Evolutionary conservation across 371 early-diverging fungal genomes (phyloP).

Genomic region (Mucor mucedo): DNA sequence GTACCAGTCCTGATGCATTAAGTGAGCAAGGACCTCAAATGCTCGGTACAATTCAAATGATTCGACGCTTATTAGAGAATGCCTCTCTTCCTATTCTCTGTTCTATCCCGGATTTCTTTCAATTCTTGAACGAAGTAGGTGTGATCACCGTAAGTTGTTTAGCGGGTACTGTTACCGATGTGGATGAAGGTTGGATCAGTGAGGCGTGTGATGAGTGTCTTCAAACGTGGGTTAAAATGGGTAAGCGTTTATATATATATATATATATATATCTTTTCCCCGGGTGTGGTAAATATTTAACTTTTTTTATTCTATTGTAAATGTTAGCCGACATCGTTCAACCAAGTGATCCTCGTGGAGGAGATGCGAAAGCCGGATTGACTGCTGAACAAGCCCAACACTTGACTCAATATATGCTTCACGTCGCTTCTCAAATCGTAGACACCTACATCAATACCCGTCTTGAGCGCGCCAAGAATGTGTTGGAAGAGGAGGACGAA

Average conservation of each 20-base stretch:
- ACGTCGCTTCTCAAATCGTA: slow-evolving; percentile 62
- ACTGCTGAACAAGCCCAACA: slow-evolving; percentile 31
- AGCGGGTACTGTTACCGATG: slow-evolving; percentile 56
- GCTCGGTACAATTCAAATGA: slow-evolving; percentile 57
- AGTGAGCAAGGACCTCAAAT: slow-evolving; percentile 55
- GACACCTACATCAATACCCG: slow-evolving; percentile 71
- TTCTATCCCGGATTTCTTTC: slow-evolving; percentile 61
- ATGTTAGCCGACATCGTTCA: slow-evolving; percentile 35
- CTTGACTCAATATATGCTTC: slow-evolving; percentile 58
- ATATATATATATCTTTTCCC: too few relatives aligned
- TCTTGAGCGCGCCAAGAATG: slow-evolving; percentile 62
- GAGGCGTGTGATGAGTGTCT: slow-evolving; percentile 77
- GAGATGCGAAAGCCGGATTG: slow-evolving; percentile 20
- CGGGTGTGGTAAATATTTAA: neutral
- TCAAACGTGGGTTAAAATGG: slow-evolving; percentile 71
- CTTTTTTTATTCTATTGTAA: too few relatives aligned
- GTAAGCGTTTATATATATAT: slow-evolving; percentile 31
- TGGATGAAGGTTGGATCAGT: slow-evolving; percentile 61
- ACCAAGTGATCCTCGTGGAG: slow-evolving; percentile 30
- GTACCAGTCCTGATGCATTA: slow-evolving; percentile 38
- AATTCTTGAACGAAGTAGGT: slow-evolving; percentile 67
- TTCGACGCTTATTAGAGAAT: slow-evolving; percentile 51
- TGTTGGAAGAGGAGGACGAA: slow-evolving; percentile 59
- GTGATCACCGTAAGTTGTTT: slow-evolving; percentile 67
- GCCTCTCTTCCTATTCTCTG: slow-evolving; percentile 49